Evolutionary conservation across 2,329 filamentous ascomycete species (phyloP), one percentile per base, ranked within the genome.

Genomic region (Bipolaris bicolor): DNA sequence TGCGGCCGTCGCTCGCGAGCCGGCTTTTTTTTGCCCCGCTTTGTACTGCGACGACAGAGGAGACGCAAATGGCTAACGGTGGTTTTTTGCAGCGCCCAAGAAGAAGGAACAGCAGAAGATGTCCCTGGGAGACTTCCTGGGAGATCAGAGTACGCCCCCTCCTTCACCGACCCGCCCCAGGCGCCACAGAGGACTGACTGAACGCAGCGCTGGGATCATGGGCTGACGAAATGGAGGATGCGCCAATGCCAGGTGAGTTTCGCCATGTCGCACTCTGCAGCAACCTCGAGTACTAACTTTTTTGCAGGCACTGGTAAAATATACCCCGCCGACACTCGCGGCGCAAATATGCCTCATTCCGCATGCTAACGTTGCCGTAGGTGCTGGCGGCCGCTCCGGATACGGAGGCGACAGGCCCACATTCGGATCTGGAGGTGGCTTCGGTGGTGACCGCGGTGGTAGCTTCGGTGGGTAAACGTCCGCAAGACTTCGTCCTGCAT

Each of bases 211-310:
- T 89, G 75, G 92, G 94, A 76, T 98, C 95, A 69, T 99, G 95
- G 95, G 95, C 95, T 72, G 96, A 99, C 81, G 95, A 99, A 78
- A 97, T 99, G 82, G 95, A 99, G 80, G 92, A 97, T 74, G 82
- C 84, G 79, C 85, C 85, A 62, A 85, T 90, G 66, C 86, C 88
- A 78, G 82, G 90, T 94, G 84, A 83, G 88, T 73, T 39, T 22
- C 31, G 51, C 44, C 60, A 15, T 15, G 45, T 82, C 56, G 6
- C 29, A 26, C 13, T 33, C 6, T 15, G 16, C 40, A 16, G 31
- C 6, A n/a, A 33, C 43, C 31, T 18, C 18, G 20, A 41, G 36
- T 61, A 57, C 71, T 75, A 64, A 75, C 62, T 48, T 34, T 48
- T 34, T 37, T 33, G 22, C 53, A 74, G 72, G 70, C 57, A 62